phyloP scores from a whole-genome alignment of 1,139 yeast genomes.

The Geotrichum candidum region DNA sequence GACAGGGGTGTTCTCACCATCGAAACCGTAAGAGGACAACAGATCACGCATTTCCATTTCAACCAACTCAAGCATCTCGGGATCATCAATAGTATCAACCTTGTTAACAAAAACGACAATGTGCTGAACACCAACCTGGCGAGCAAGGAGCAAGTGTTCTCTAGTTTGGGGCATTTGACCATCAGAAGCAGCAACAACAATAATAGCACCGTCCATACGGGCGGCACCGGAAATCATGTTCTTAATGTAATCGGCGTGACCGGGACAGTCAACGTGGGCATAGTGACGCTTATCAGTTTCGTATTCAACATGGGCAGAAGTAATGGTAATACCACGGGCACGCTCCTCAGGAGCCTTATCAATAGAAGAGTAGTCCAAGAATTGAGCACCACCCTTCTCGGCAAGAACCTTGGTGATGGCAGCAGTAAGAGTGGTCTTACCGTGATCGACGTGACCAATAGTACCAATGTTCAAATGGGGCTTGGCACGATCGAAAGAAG shows the following conservation, averaged over 20 bases:
- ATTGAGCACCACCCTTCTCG: constrained; percentile 82
- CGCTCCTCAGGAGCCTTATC: constrained; percentile 99
- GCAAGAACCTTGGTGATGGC: constrained; percentile 96
- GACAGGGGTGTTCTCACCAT: constrained; percentile 97
- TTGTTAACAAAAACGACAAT: constrained; percentile 96
- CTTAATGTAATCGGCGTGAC: constrained; percentile 98
- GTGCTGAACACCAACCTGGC: constrained; percentile 98
- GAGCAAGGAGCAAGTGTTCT: constrained; percentile 95
- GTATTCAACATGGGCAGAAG: constrained; percentile 95
- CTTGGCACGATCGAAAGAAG: constrained; percentile 41
- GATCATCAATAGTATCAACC: constrained; percentile 95
- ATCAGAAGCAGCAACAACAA: constrained; percentile 98
- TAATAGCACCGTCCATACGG: constrained; percentile 99
- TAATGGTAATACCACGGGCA: constrained; percentile 98
- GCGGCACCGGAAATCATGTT: constrained; percentile 99
- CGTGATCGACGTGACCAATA: constrained; percentile 96
- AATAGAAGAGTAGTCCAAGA: constrained; percentile 87
- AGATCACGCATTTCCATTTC: constrained; percentile 99
- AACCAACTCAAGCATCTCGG: constrained; percentile 98
- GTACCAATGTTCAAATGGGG: constrained; percentile 97
- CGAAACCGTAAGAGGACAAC: constrained; percentile 83
- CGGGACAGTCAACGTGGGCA: constrained; percentile 97
- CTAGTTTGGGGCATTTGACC: constrained; percentile 99
- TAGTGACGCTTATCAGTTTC: constrained; percentile 90
- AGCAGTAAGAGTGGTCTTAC: constrained; percentile 96